Evolutionary conservation across 768 basidiomycete species (phyloP), one percentile per base, ranked within the genome.

Genomic region (Calocybe cyanea): DNA sequence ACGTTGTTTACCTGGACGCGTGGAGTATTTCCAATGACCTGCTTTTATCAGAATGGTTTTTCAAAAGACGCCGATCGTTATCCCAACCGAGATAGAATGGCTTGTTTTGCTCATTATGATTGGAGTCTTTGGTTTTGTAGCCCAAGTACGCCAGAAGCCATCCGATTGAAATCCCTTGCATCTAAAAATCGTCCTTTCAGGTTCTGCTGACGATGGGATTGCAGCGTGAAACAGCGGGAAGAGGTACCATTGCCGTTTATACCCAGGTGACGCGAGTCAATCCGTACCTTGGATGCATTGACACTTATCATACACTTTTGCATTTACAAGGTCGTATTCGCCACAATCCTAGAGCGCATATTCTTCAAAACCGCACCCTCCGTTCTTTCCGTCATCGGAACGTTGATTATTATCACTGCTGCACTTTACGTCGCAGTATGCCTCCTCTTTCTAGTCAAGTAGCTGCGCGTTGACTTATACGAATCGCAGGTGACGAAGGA

Each of bases 341-440:
- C 86, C 0, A 67, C 75, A 2, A 58, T 81, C 13, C 67, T 89
- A 9, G 85, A 92, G 59, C 67, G 77, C 3, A 50, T 84, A 33
- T 73, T 86, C 54, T 87, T 91, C 61, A 69, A 78, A 36, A 72
- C 72, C 0, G 59, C 67, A 4, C 87, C 86, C 0, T 75, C 84
- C 1, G 51, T 69, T 1, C 64, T 85, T 21, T 85, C 83, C 2
- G 57, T 82, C 4, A 53, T 80, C 8, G 90, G 90, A 1, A 81
- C 80, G 1, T 35, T 67, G 4, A 77, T 89, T 46, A 91, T 90
- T 52, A 61, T 88, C 30, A 52, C 66, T 1, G 74, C 78, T 8
- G 86, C 86, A 0, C 51, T 82, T 19, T 87, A 78, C 58, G 77
- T 84, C 25, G 84, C 78, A 7, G 84, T 88, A 62, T 50, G 77